Percentiles rank a stretch among this genome's conserved stretches.
Conservation (phyloP, 176 grass and related monocot species). For the Themeda triandra region DNA sequence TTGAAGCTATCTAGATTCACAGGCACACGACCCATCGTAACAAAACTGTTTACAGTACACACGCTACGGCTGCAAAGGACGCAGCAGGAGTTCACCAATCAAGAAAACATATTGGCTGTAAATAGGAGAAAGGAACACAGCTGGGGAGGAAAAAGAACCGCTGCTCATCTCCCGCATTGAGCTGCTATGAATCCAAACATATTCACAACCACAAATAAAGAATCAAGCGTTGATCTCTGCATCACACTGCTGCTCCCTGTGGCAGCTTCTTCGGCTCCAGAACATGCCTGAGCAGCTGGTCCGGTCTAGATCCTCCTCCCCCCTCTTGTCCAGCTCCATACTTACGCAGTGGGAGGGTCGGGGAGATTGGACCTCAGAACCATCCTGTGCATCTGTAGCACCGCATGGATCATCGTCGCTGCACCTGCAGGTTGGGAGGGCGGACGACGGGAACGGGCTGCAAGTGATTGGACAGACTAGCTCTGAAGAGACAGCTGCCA, state of each 20-base stretch:
- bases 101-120: constrained; percentile 34
- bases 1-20: constrained; percentile 29
- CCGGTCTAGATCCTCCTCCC: constrained; percentile 51
- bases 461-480: constrained; percentile 77
- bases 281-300: constrained; percentile 85
- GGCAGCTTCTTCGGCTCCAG: constrained; percentile 90
- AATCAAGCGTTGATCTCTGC: constrained; percentile 84
- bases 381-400: constrained; percentile 43
- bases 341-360: constrained; percentile 32
- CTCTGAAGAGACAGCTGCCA: constrained; percentile 79
- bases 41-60: constrained; percentile 18
- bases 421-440: constrained; percentile 67
- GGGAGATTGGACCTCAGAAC: constrained; percentile 45
- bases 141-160: constrained; percentile 33
- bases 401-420: constrained; percentile 48
- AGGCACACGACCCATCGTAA: background rate
- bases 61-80: constrained; percentile 24
- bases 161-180: constrained; percentile 36
- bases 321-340: constrained; percentile 56
- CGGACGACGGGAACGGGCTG: constrained; percentile 65
- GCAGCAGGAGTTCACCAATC: constrained; percentile 25
- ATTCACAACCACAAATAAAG: constrained; percentile 42
- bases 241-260: constrained; percentile 93
- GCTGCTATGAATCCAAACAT: constrained; percentile 36
- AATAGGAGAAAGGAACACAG: constrained; percentile 35